Conservation (phyloP, 345 rosid genomes). For the Iberis pinnata region DNA sequence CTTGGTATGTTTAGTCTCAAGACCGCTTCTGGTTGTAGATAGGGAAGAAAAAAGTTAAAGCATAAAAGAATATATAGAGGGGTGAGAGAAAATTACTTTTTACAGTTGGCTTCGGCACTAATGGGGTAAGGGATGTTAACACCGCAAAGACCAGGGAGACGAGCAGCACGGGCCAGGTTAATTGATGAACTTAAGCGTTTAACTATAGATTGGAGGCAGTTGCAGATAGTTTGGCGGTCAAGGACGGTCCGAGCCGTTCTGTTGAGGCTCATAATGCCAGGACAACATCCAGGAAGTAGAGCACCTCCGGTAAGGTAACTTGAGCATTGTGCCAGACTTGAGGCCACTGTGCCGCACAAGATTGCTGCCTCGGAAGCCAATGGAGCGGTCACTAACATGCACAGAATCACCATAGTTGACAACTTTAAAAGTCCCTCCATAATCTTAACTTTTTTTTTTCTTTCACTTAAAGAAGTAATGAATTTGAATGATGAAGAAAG, state of each 20-base stretch:
- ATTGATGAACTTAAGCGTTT: constrained; percentile 9
- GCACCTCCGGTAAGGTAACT: constrained; percentile 31
- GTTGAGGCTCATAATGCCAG: constrained; percentile 36
- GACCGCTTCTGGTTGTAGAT: too few species aligned
- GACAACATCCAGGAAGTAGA: constrained; percentile 36
- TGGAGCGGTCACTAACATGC: constrained; percentile 28
- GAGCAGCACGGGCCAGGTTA: constrained; percentile 30
- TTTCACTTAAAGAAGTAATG: constrained; percentile 8
- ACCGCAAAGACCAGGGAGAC: constrained; percentile 43
- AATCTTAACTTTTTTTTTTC: neutral
- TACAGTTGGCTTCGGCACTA: constrained; percentile 46
- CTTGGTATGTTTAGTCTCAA: too few species aligned
- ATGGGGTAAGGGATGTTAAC: constrained; percentile 53
- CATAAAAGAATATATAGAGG: too few species aligned
- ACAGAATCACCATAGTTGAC: constrained; percentile 22
- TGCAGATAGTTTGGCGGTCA: constrained; percentile 50
- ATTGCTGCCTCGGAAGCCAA: constrained; percentile 34
- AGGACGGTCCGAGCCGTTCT: constrained; percentile 34
- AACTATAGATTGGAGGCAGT: constrained; percentile 38
- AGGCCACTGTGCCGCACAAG: constrained; percentile 33
- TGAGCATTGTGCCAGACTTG: constrained; percentile 32
- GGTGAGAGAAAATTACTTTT: constrained; percentile 27
- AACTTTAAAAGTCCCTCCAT: constrained; percentile 28
- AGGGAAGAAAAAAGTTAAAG: too few species aligned
- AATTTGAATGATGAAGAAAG: constrained; percentile 22